phyloP scores from a whole-genome alignment of 495 filamentous ascomycete genomes.

The Rhypophila decipiens region DNA sequence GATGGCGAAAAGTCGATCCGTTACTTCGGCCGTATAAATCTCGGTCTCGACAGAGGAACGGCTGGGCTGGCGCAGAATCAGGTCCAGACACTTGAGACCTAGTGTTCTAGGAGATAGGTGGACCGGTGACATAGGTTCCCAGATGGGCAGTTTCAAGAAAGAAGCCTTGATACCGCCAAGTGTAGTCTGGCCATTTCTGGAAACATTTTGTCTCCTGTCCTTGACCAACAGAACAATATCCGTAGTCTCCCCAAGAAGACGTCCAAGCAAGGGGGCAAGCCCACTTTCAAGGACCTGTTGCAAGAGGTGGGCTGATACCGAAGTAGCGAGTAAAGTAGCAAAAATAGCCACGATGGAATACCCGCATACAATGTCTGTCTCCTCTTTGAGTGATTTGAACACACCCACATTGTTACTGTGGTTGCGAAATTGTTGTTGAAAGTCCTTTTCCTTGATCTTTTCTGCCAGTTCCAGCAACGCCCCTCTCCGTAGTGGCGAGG shows the following conservation, averaged over 20 bases:
- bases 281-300: slow-evolving; percentile 44
- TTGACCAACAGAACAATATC: slow-evolving; percentile 51
- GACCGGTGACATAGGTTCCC: slow-evolving; percentile 45
- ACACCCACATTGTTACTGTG: slow-evolving; percentile 65
- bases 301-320: slow-evolving; percentile 42
- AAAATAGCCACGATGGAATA: slow-evolving; percentile 52
- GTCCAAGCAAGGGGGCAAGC: slow-evolving; percentile 43
- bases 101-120: slow-evolving; percentile 56
- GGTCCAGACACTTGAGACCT: slow-evolving; percentile 58
- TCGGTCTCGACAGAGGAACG: slow-evolving; percentile 41
- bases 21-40: slow-evolving; percentile 46
- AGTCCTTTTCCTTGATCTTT: slow-evolving; percentile 61
- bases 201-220: slow-evolving; percentile 63
- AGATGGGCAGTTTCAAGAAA: slow-evolving; percentile 47
- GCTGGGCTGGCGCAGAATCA: slow-evolving; percentile 48
- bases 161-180: slow-evolving; percentile 46
- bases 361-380: slow-evolving; percentile 50
- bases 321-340: slow-evolving; percentile 48
- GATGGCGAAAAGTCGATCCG: slow-evolving; percentile 45
- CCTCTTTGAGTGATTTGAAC: slow-evolving; percentile 46
- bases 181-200: slow-evolving; percentile 51
- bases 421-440: slow-evolving; percentile 66
- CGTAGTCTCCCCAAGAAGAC: slow-evolving; percentile 43
- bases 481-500: slow-evolving; percentile 40
- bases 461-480: slow-evolving; percentile 62